Evolutionary conservation across 2,329 filamentous ascomycete species (phyloP).

Genomic region (Fusarium sp.): DNA sequence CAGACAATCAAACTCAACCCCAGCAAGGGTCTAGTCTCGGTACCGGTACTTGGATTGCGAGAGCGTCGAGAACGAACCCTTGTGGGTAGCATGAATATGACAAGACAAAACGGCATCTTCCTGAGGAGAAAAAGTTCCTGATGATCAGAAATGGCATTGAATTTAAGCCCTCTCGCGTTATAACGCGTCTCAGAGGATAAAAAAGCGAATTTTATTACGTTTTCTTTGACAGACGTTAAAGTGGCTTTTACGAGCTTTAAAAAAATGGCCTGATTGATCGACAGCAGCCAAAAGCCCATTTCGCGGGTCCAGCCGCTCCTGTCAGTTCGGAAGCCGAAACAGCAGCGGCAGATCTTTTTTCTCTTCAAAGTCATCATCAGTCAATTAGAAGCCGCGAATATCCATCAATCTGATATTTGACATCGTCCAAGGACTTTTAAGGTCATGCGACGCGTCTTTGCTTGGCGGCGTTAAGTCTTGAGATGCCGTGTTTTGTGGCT

Average conservation of each 20-base stretch:
- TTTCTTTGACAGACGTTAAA: not conserved
- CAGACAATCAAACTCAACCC: conserved; percentile 20
- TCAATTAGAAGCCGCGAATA: not conserved
- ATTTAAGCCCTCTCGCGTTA: not conserved
- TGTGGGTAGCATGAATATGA: not conserved
- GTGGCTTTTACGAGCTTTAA: not conserved
- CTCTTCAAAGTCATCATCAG: not conserved
- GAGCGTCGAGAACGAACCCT: not conserved
- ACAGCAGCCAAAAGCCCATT: conserved; percentile 1
- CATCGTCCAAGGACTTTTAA: not conserved
- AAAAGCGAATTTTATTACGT: not conserved
- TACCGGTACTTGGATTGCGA: conserved; percentile 26
- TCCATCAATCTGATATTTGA: not conserved
- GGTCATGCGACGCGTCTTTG: conserved; percentile 16
- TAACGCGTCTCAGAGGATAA: not conserved
- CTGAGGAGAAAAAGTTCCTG: conserved; percentile 13
- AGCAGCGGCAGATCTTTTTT: not conserved
- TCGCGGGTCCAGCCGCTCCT: conserved; percentile 20
- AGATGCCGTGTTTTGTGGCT: conserved; percentile 10
- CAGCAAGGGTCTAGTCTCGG: conserved; percentile 20
- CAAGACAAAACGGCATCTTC: not conserved
- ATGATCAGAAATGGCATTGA: not conserved
- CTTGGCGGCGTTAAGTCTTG: conserved; percentile 3
- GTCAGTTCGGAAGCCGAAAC: conserved; percentile 25
- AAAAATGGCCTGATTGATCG: conserved; percentile 10